Conservation (phyloP, 2,329 filamentous ascomycete species). For the Xylaria sp. region DNA sequence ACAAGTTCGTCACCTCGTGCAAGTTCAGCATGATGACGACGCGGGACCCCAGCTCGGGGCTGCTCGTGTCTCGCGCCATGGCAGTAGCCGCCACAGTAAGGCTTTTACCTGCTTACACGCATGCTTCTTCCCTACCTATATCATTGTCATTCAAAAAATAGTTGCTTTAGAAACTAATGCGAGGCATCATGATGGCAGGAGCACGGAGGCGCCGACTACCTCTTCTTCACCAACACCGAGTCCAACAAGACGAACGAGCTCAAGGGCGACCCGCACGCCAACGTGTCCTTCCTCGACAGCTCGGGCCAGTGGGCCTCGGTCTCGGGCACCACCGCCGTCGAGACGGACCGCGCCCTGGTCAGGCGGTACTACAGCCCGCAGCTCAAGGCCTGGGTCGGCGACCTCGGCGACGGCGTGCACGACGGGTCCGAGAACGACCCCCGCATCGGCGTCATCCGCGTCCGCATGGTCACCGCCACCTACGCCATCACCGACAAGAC, state of each 20-base stretch:
- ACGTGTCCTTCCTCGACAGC: conserved; percentile 77
- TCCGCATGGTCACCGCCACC: conserved; percentile 72
- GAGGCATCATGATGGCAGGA: conserved; percentile 58
- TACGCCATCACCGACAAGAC: conserved; percentile 70
- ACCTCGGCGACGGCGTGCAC: conserved; percentile 80
- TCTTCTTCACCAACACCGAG: conserved; percentile 92
- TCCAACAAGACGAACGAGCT: conserved; percentile 87
- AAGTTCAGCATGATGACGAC: conserved; percentile 95
- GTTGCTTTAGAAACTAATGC: too few species aligned
- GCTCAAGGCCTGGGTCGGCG: conserved; percentile 84
- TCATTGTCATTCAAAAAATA: not conserved
- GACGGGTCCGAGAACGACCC: conserved; percentile 83
- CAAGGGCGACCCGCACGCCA: conserved; percentile 70
- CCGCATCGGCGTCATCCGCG: conserved; percentile 77
- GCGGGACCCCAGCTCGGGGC: conserved; percentile 62
- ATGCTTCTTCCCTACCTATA: too few species aligned
- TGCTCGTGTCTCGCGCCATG: conserved; percentile 83
- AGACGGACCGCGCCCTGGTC: conserved; percentile 69
- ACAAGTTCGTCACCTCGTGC: conserved; percentile 68
- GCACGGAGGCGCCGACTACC: conserved; percentile 74
- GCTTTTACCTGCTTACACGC: too few species aligned
- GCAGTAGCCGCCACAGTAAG: conserved; percentile 75
- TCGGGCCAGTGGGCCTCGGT: conserved; percentile 86
- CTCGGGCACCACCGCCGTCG: conserved; percentile 70
- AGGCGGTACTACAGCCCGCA: conserved; percentile 74